A percentile compares a stretch with the other conserved stretches of the same genome.
Evolutionary conservation across 345 rosid genomes (phyloP).

Genomic region (Limnanthes douglasii): DNA sequence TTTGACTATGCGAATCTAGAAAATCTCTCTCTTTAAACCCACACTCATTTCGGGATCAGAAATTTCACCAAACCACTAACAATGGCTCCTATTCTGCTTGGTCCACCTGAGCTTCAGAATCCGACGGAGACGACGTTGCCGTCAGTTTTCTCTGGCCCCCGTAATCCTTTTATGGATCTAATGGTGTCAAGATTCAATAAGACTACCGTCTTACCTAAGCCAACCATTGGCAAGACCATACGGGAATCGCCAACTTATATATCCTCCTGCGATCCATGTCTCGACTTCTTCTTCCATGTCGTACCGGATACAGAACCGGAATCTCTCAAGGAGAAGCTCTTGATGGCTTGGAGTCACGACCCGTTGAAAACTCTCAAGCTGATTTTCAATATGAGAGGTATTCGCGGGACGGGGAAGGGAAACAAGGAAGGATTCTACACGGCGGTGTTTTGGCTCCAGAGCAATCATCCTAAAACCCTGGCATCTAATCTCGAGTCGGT

Average conservation of each 20-base stretch:
- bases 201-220: no score
- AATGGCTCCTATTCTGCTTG: no score
- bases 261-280: slow-evolving; percentile 39
- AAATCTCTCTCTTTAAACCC: no score
- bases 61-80: no score
- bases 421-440: slow-evolving; percentile 57
- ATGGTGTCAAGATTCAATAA: no score
- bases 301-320: slow-evolving; percentile 29
- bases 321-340: slow-evolving; percentile 13
- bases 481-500: slow-evolving; percentile 28
- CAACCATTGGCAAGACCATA: slow-evolving; percentile 25
- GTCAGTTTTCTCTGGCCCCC: no score
- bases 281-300: slow-evolving; percentile 54
- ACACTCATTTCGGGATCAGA: no score
- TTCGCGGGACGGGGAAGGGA: slow-evolving; percentile 52
- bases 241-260: slow-evolving; percentile 27
- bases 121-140: no score
- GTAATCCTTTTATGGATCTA: no score
- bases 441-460: slow-evolving; percentile 35
- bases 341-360: slow-evolving; percentile 28
- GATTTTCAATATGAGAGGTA: slow-evolving; percentile 48
- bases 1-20: no score
- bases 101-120: no score
- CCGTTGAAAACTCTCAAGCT: slow-evolving; percentile 43
- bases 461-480: slow-evolving; percentile 42